phyloP scores from a whole-genome alignment of 2,329 filamentous ascomycete genomes.

The Claviceps cyperi region DNA sequence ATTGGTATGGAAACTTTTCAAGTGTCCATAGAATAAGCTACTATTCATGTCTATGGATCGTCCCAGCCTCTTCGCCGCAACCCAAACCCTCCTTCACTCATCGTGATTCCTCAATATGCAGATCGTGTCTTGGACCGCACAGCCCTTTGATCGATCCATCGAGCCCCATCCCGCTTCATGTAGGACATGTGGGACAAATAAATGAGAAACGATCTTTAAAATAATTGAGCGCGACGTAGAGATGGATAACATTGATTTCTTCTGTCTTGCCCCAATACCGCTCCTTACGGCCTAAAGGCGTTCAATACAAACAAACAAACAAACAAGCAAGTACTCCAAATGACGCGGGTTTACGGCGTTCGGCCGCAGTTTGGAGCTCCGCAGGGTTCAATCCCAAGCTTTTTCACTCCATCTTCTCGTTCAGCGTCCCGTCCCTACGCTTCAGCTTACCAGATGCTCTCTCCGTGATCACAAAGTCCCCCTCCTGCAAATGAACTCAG shows the following conservation, averaged over 20 bases:
- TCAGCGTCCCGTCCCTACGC: no score
- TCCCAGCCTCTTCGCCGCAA: neutral
- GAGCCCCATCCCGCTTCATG: neutral
- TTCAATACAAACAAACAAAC: no score
- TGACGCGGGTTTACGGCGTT: no score
- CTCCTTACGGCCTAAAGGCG: no score
- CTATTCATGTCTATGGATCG: neutral
- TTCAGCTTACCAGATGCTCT: neutral
- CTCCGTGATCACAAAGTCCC: neutral
- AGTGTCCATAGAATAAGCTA: neutral
- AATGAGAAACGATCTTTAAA: neutral
- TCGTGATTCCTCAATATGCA: constrained; percentile 1
- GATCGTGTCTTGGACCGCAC: neutral
- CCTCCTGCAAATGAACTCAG: no score
- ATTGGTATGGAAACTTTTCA: neutral
- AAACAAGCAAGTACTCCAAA: no score
- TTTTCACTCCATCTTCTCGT: neutral
- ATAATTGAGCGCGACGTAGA: neutral
- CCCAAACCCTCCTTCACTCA: neutral
- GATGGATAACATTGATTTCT: no score
- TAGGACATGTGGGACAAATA: neutral
- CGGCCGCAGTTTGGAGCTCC: no score
- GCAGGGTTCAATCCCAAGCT: neutral
- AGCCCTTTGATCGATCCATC: neutral
- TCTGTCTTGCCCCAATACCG: no score